These are phyloP conservation scores for Pseudoneurospora amorphoporcata DNA, from an alignment of 495 filamentous ascomycete species.

Conservation along the genomic window DNA sequence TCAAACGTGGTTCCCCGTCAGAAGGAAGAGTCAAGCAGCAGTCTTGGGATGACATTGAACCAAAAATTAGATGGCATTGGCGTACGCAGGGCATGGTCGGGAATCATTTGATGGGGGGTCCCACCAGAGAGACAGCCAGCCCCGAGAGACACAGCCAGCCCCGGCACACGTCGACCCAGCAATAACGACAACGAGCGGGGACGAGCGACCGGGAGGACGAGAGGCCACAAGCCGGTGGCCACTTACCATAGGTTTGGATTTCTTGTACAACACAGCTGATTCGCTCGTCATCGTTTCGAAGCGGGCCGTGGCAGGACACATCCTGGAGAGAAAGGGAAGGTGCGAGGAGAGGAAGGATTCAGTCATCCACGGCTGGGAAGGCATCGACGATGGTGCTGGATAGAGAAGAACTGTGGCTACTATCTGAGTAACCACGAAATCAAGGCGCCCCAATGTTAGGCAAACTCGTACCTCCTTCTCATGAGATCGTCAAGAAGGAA, in stretches of 20 bases:
- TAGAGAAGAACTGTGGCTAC: background rate
- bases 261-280: background rate
- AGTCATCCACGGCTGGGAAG: background rate
- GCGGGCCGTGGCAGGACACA: background rate
- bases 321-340: background rate
- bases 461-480: background rate
- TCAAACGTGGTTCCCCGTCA: background rate
- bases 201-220: background rate
- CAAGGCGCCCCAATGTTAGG: background rate
- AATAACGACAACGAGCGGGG: background rate
- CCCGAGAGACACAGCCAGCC: background rate
- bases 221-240: background rate
- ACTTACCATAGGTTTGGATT: background rate
- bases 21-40: background rate
- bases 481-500: background rate
- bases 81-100: background rate
- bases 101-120: background rate
- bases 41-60: background rate
- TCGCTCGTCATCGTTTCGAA: background rate
- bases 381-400: background rate
- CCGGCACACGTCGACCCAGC: background rate
- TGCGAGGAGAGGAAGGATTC: background rate
- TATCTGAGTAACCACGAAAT: background rate
- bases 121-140: background rate
- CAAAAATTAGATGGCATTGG: background rate